These are phyloP conservation scores for Leishmania tropica DNA, from an alignment of 208 protist species.

Conservation along the genomic window DNA sequence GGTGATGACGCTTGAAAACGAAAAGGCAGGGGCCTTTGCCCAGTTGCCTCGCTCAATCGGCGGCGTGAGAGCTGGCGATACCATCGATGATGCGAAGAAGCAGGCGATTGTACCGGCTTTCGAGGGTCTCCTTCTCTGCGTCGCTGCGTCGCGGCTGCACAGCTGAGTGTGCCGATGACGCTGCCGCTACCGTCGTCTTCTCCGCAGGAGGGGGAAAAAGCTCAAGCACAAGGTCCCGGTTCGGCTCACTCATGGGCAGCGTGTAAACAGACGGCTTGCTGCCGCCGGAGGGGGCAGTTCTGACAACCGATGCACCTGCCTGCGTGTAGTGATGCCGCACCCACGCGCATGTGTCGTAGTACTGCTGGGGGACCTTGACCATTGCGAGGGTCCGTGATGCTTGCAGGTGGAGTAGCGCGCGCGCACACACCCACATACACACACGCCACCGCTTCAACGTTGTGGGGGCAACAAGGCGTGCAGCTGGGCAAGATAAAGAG, in stretches of 20 bases:
- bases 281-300: not conserved
- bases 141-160: not conserved
- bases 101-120: constrained; percentile 22
- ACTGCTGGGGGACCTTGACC: constrained; percentile 32
- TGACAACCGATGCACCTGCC: not conserved
- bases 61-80: not conserved
- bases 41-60: not conserved
- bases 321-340: constrained; percentile 26
- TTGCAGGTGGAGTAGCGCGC: no score
- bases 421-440: not conserved
- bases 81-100: constrained; percentile 21
- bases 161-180: not conserved
- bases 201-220: not conserved
- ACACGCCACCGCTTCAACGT: not conserved
- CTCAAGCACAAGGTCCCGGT: constrained; percentile 10
- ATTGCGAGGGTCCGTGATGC: not conserved
- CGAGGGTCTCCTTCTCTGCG: constrained; percentile 4
- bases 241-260: constrained; percentile 7
- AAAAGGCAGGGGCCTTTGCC: not conserved
- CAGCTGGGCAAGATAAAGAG: not conserved
- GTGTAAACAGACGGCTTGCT: constrained; percentile 6
- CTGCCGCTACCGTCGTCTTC: not conserved
- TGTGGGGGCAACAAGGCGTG: not conserved
- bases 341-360: constrained; percentile 50
- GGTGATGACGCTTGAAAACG: not conserved